A percentile compares a stretch with the other conserved stretches of the same genome.
These are phyloP conservation scores for Penicillium odoratum DNA, from an alignment of 495 filamentous ascomycete species.

Conservation along the genomic window DNA sequence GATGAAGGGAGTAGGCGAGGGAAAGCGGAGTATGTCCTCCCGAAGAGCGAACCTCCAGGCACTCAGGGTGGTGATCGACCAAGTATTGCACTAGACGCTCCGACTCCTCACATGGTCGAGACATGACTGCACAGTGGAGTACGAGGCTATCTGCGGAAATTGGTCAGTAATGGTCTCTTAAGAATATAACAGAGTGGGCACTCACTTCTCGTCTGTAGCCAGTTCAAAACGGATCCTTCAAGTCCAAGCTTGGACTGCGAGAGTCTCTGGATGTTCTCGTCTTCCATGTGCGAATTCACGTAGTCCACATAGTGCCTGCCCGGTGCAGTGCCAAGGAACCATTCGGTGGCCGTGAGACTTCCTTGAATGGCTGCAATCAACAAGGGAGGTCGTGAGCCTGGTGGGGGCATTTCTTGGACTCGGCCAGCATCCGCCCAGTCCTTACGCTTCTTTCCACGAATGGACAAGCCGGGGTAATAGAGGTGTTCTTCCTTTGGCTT, in stretches of 20 bases:
- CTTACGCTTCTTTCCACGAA: conserved; percentile 69
- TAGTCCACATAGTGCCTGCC: conserved; percentile 63
- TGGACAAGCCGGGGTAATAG: conserved; percentile 70
- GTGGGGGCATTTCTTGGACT: conserved; percentile 5
- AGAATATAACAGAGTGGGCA: background rate
- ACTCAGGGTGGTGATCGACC: conserved; percentile 54
- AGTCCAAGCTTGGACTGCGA: conserved; percentile 54
- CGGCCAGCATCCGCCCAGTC: conserved; percentile 61
- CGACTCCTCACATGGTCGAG: conserved; percentile 36
- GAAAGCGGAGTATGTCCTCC: conserved; percentile 61
- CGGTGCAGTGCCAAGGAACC: conserved; percentile 67
- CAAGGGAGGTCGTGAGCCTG: conserved; percentile 48
- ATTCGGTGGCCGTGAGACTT: conserved; percentile 62
- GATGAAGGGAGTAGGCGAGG: conserved; percentile 53
- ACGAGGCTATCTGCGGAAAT: conserved; percentile 53
- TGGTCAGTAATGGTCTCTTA: background rate
- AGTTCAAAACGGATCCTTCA: conserved; percentile 57
- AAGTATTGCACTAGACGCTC: conserved; percentile 61
- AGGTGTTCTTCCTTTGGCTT: conserved; percentile 56
- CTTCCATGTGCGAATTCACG: conserved; percentile 53
- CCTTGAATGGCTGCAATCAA: conserved; percentile 57
- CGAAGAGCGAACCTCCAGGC: conserved; percentile 55
- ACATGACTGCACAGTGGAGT: conserved; percentile 65
- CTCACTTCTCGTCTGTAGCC: conserved; percentile 56
- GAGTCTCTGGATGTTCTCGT: conserved; percentile 57